Percentiles rank a stretch among this genome's conserved stretches.
These are phyloP conservation scores for Phaeolepiota aurea DNA, from an alignment of 768 basidiomycete species.

Conservation along the genomic window DNA sequence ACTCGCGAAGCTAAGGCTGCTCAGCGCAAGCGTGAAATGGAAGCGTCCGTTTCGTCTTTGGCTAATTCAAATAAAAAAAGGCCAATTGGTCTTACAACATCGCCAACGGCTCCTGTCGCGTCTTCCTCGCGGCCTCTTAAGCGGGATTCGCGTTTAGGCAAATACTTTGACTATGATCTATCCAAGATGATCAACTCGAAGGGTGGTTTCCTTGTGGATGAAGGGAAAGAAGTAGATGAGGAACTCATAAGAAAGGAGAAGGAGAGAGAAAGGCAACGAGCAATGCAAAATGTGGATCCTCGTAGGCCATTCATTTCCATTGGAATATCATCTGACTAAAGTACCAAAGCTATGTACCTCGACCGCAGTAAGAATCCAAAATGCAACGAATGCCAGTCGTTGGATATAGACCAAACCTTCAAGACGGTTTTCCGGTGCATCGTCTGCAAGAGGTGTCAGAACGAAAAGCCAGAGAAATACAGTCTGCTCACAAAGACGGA, in stretches of 20 bases:
- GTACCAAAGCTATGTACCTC: constrained; percentile 63
- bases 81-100: constrained; percentile 52
- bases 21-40: constrained; percentile 59
- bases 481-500: constrained; percentile 96
- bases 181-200: constrained; percentile 96
- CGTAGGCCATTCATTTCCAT: constrained; percentile 41
- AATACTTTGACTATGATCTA: constrained; percentile 95
- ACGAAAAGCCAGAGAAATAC: constrained; percentile 86
- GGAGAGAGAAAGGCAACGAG: constrained; percentile 71
- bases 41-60: constrained; percentile 32
- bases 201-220: constrained; percentile 91
- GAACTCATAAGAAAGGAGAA: constrained; percentile 70
- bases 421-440: constrained; percentile 75
- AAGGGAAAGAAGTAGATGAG: constrained; percentile 75
- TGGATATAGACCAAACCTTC: constrained; percentile 82
- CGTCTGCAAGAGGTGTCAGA: constrained; percentile 88
- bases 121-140: constrained; percentile 45
- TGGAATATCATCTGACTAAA: background rate
- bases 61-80: constrained; percentile 72
- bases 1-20: constrained; percentile 56
- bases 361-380: constrained; percentile 72
- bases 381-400: constrained; percentile 79
- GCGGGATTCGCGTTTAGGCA: constrained; percentile 74
- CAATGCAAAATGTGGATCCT: constrained; percentile 67
- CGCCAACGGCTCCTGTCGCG: constrained; percentile 49